Conservation (phyloP, 1,139 yeast genomes). For the Tardiomyces blankii region DNA sequence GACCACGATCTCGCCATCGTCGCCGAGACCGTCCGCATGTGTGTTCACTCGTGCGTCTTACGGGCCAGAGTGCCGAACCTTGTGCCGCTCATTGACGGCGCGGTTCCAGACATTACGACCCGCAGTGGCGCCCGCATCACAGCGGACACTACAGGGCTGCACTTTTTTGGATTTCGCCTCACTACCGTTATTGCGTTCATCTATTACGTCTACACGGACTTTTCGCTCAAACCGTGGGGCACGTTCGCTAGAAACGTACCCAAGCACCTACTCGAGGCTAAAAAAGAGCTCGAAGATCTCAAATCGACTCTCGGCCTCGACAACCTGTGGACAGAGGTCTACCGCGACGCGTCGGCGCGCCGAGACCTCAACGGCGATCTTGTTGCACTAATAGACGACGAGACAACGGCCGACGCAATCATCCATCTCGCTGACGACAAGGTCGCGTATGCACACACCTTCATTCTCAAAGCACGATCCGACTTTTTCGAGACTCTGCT, state of each 20-base stretch:
- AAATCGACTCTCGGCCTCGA: slow-evolving; percentile 11
- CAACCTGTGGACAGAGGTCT: slow-evolving; percentile 13
- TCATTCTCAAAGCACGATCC: slow-evolving; percentile 43
- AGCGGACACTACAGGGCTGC: background rate
- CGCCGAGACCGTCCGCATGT: background rate
- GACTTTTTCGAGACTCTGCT: slow-evolving; percentile 54
- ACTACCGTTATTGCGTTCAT: slow-evolving; percentile 12
- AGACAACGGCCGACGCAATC: slow-evolving; percentile 19
- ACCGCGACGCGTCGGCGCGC: slow-evolving; percentile 9
- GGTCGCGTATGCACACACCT: slow-evolving; percentile 34
- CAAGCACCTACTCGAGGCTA: slow-evolving; percentile 15
- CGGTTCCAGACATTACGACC: background rate
- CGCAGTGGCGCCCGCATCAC: background rate
- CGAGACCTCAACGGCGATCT: slow-evolving; percentile 12
- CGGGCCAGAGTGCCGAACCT: background rate
- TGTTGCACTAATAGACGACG: slow-evolving; percentile 6
- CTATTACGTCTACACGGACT: slow-evolving; percentile 40
- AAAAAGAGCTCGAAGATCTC: slow-evolving; percentile 16
- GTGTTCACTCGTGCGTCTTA: background rate
- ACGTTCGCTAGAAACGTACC: slow-evolving; percentile 13
- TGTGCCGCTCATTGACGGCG: background rate
- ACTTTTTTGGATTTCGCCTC: background rate
- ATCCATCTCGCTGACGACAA: slow-evolving; percentile 34
- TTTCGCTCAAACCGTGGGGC: slow-evolving; percentile 31
- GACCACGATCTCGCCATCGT: background rate